phyloP scores from a whole-genome alignment of 345 rosid species.

The Orychophragmus violaceus region DNA sequence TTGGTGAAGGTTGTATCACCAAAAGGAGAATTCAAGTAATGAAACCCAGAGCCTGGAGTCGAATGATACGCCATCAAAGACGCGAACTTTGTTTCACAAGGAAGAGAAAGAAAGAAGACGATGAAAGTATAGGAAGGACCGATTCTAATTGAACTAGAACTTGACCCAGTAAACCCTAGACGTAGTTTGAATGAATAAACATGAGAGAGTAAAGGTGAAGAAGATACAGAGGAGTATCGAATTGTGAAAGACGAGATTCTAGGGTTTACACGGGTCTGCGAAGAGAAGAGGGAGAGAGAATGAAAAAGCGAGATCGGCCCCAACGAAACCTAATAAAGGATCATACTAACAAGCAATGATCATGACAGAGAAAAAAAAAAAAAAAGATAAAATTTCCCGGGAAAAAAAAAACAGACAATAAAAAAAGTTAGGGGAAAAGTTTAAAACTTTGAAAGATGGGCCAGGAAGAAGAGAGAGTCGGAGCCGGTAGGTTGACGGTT shows the following conservation, averaged over 20 bases:
- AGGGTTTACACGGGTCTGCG: conserved; percentile 28
- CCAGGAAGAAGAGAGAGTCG: conserved; percentile 18
- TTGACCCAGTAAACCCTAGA: conserved; percentile 35
- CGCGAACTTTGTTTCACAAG: not conserved
- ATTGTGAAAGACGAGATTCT: conserved; percentile 19
- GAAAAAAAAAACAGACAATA: conserved; percentile 27
- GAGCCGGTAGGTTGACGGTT: conserved; percentile 3
- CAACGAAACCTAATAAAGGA: conserved; percentile 31
- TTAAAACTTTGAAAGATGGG: conserved; percentile 17
- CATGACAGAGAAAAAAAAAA: conserved; percentile 10
- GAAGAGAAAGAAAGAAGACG: not conserved
- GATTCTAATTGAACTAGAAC: conserved; percentile 2
- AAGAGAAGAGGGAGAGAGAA: not conserved
- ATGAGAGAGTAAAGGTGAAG: not conserved
- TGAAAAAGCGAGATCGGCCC: conserved; percentile 19
- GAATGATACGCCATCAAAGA: conserved; percentile 54
- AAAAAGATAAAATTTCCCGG: conserved; percentile 24
- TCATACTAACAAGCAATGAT: conserved; percentile 26
- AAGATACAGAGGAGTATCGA: not conserved
- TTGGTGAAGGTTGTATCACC: conserved; percentile 87
- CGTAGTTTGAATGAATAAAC: not conserved
- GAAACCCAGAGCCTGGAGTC: conserved; percentile 55
- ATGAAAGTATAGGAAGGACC: not conserved
- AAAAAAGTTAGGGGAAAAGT: conserved; percentile 15
- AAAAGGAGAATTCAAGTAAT: conserved; percentile 64